Percentiles rank a stretch among this genome's conserved stretches.
These are phyloP conservation scores for Hypomontagnella monticulosa DNA, from an alignment of 495 filamentous ascomycete species.

Conservation along the genomic window DNA sequence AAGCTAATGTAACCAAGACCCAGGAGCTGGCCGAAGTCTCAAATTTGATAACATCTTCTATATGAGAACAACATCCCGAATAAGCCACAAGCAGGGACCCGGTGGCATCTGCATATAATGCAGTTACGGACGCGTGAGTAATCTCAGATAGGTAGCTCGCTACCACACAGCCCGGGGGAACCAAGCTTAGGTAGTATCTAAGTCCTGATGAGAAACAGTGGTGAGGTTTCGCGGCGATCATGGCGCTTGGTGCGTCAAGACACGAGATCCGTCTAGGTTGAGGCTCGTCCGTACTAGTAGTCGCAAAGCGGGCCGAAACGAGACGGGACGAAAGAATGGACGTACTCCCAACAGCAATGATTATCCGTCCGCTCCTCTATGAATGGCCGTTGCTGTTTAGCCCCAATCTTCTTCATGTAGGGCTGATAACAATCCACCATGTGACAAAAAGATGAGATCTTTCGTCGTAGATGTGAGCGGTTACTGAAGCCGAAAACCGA, in stretches of 20 bases:
- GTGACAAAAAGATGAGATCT: slow-evolving; percentile 12
- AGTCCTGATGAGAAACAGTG: slow-evolving; percentile 12
- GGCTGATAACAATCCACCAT: slow-evolving; percentile 29
- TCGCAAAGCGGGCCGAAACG: slow-evolving; percentile 32
- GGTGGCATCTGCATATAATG: slow-evolving; percentile 11
- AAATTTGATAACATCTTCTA: slow-evolving; percentile 1
- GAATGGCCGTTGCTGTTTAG: not conserved
- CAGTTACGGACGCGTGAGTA: slow-evolving; percentile 17
- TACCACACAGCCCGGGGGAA: slow-evolving; percentile 19
- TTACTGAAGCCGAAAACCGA: not conserved
- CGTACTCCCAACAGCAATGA: slow-evolving; percentile 17
- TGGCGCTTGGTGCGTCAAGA: slow-evolving; percentile 28
- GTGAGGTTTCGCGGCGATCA: slow-evolving; percentile 11
- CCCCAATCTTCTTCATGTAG: slow-evolving; percentile 14
- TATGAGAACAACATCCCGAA: slow-evolving; percentile 8
- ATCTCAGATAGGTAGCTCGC: slow-evolving; percentile 34
- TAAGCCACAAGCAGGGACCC: slow-evolving; percentile 1
- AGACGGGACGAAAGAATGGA: not conserved
- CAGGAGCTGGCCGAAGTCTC: no score
- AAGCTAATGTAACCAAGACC: slow-evolving; percentile 23
- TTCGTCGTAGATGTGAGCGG: not conserved
- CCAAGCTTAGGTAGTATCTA: slow-evolving; percentile 2
- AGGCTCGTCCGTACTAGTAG: slow-evolving; percentile 20
- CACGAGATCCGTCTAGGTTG: not conserved
- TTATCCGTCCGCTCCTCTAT: slow-evolving; percentile 17